These are phyloP conservation scores for Zangia roseola DNA, from an alignment of 768 basidiomycete species.

Conservation along the genomic window DNA sequence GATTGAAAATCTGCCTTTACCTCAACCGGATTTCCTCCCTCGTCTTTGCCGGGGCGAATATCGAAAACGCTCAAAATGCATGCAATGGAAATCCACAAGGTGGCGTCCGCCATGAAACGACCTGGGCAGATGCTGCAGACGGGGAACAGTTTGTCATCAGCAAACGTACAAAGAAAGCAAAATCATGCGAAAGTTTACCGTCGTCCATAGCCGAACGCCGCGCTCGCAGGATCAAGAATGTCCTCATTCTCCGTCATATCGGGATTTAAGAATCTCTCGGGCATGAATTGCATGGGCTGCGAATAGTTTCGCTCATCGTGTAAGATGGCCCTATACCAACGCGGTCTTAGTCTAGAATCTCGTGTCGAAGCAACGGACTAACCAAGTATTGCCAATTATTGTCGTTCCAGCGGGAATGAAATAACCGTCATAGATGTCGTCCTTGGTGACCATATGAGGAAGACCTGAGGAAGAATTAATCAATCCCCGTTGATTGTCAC, in stretches of 20 bases:
- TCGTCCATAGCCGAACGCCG: slow-evolving; percentile 38
- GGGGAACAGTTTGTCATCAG: neutral
- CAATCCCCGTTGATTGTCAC: slow-evolving; percentile 10
- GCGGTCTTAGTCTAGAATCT: slow-evolving; percentile 4
- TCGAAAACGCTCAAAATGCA: slow-evolving; percentile 30
- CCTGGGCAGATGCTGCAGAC: slow-evolving; percentile 41
- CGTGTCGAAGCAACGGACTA: neutral
- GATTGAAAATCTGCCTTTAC: slow-evolving; percentile 27
- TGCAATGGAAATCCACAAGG: slow-evolving; percentile 36
- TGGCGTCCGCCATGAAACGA: slow-evolving; percentile 42
- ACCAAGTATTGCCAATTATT: slow-evolving; percentile 63
- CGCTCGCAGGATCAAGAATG: slow-evolving; percentile 29
- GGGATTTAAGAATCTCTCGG: slow-evolving; percentile 38
- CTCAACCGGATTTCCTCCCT: slow-evolving; percentile 14
- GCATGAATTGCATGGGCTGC: slow-evolving; percentile 35
- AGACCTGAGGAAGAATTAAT: slow-evolving; percentile 21
- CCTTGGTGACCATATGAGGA: slow-evolving; percentile 33
- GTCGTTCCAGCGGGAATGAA: slow-evolving; percentile 41
- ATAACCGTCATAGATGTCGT: slow-evolving; percentile 31
- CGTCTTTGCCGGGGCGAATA: slow-evolving; percentile 21
- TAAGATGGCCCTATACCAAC: slow-evolving; percentile 34
- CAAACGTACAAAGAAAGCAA: neutral
- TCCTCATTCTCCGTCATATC: slow-evolving; percentile 36
- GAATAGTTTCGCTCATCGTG: slow-evolving; percentile 37
- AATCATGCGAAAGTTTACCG: slow-evolving; percentile 18